Percentiles rank a stretch among this genome's conserved stretches.
Evolutionary conservation across 345 rosid species (phyloP).

Genomic region (Erucastrum elatum): DNA sequence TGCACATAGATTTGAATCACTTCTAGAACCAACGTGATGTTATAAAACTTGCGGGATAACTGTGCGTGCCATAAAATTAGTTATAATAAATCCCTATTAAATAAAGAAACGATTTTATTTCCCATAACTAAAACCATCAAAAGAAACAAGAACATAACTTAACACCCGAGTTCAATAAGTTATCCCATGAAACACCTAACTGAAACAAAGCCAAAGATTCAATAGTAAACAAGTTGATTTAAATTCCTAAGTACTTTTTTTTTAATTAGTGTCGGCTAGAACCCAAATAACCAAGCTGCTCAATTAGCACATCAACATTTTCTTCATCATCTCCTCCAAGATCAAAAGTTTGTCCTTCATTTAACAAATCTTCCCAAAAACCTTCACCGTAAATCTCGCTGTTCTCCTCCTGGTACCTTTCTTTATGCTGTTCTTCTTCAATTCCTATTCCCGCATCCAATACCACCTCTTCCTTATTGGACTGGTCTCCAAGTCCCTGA

Average conservation of each 20-base stretch:
- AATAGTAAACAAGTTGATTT: conserved; percentile 9
- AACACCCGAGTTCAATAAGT: conserved; percentile 9
- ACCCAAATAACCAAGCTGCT: conserved; percentile 58
- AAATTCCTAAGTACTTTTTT: not conserved
- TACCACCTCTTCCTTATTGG: conserved; percentile 24
- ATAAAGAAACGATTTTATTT: conserved; percentile 5
- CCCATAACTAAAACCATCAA: not conserved
- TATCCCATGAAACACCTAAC: conserved; percentile 17
- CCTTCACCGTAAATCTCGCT: conserved; percentile 40
- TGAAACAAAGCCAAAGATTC: not conserved
- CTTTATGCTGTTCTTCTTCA: conserved; percentile 12
- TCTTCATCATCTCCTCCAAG: conserved; percentile 48
- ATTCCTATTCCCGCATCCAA: not conserved
- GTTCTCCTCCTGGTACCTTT: conserved; percentile 4
- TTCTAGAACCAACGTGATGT: not conserved
- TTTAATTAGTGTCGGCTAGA: conserved; percentile 39
- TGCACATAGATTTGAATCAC: not conserved
- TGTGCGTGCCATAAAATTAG: not conserved
- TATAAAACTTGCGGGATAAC: not conserved
- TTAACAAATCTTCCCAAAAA: conserved; percentile 67
- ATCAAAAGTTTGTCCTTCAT: conserved; percentile 44
- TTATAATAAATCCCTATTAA: not conserved
- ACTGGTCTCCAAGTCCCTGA: conserved; percentile 45
- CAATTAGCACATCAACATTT: conserved; percentile 51
- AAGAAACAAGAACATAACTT: conserved; percentile 5